Evolutionary conservation across 768 basidiomycete species (phyloP).

Genomic region (Rhizopogon roseolus): DNA sequence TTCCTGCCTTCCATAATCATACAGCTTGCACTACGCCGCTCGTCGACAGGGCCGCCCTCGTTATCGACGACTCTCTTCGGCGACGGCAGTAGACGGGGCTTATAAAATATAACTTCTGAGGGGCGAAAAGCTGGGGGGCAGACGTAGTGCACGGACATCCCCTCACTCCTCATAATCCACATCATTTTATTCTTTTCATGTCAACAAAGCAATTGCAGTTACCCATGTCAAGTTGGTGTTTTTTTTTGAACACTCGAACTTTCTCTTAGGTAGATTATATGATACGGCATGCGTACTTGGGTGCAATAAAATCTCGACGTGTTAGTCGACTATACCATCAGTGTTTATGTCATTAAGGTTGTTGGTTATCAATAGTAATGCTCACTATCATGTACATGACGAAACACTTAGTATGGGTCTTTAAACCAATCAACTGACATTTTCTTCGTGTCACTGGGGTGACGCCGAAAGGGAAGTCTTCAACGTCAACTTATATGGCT

Average conservation of each 20-base stretch:
- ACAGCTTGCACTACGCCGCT: background rate
- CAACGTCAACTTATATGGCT: too few relatives aligned
- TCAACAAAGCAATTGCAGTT: background rate
- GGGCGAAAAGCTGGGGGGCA: conserved; percentile 23
- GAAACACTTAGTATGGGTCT: too few relatives aligned
- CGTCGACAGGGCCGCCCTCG: conserved; percentile 2
- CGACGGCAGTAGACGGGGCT: conserved; percentile 1
- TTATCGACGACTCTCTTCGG: conserved; percentile 1
- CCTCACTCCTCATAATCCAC: conserved; percentile 20
- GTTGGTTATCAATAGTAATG: too few relatives aligned
- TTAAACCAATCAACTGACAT: too few relatives aligned
- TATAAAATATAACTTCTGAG: conserved; percentile 24
- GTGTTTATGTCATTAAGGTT: too few relatives aligned
- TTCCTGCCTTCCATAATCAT: background rate
- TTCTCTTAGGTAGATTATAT: background rate
- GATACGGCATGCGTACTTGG: background rate
- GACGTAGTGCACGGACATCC: conserved; percentile 35
- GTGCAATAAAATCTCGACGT: background rate
- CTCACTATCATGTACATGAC: too few relatives aligned
- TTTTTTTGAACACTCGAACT: background rate
- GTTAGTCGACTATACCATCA: too few relatives aligned
- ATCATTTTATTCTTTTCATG: background rate
- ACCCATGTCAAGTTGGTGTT: background rate
- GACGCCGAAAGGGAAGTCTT: too few relatives aligned
- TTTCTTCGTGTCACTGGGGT: too few relatives aligned